A percentile compares a stretch with the other conserved stretches of the same genome.
These are phyloP conservation scores for Cytospora schulzeri DNA, from an alignment of 2,329 filamentous ascomycete genomes.

Conservation along the genomic window DNA sequence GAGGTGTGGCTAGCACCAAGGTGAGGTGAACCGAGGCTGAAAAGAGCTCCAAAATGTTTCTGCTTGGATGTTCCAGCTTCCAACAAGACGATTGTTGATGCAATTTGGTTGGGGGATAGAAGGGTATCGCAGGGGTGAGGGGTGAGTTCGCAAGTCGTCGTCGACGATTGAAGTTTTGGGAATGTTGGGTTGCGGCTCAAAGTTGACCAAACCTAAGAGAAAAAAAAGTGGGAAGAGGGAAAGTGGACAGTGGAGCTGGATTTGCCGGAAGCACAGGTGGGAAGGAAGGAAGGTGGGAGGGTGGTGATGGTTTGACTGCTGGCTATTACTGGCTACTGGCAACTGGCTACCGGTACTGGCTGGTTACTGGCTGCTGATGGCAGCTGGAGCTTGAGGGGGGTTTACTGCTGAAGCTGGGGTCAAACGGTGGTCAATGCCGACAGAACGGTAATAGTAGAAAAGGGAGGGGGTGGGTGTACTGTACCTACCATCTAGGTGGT, in stretches of 20 bases:
- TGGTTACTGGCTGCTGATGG: too few species aligned
- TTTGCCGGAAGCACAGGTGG: background rate
- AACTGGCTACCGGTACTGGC: too few species aligned
- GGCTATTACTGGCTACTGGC: too few species aligned
- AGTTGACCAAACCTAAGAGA: constrained; percentile 21
- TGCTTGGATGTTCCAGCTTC: background rate
- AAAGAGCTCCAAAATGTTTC: constrained; percentile 2
- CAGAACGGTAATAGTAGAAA: background rate
- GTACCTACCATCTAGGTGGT: background rate
- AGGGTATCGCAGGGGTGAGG: background rate
- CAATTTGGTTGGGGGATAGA: background rate
- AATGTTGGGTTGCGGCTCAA: constrained; percentile 21
- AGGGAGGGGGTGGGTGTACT: too few species aligned
- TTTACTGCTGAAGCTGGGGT: background rate
- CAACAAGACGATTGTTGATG: background rate
- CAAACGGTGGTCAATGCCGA: background rate
- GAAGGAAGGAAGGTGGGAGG: background rate
- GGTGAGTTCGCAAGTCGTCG: background rate
- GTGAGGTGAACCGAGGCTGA: constrained; percentile 17
- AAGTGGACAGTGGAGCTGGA: constrained; percentile 8
- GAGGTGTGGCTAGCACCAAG: constrained; percentile 28
- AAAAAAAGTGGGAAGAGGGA: constrained; percentile 29
- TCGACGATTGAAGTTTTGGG: constrained; percentile 10
- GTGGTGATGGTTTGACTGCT: background rate
- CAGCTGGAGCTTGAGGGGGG: too few species aligned